Evolutionary conservation across 257 asterid genomes (phyloP).

Genomic region (Penstemon newberryi): DNA sequence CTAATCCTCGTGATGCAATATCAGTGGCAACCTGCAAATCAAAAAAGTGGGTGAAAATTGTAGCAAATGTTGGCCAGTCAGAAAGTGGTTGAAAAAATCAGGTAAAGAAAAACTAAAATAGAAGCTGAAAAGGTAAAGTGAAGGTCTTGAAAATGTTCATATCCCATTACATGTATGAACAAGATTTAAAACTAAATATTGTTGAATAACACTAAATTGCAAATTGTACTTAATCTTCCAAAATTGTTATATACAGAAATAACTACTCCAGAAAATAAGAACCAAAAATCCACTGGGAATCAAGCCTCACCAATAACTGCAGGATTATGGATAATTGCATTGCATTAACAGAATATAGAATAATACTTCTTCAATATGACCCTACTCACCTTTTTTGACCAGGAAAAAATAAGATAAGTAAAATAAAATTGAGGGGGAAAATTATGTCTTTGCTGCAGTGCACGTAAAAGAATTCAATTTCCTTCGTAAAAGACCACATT

Average conservation of each 20-base stretch:
- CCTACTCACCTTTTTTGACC: slow-evolving; percentile 2
- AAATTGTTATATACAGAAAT: background rate
- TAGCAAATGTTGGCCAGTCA: background rate
- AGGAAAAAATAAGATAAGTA: background rate
- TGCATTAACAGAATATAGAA: background rate
- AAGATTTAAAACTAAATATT: background rate
- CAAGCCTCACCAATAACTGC: background rate
- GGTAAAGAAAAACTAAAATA: background rate
- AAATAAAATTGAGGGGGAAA: background rate
- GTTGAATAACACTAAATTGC: no score
- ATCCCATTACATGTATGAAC: background rate
- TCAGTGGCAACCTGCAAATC: slow-evolving; percentile 85
- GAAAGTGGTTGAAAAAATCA: background rate
- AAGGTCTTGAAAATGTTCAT: background rate
- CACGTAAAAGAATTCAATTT: no score
- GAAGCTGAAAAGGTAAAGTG: slow-evolving; percentile 4
- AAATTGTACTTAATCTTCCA: no score
- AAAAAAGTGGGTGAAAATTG: slow-evolving; percentile 6
- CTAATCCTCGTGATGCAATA: slow-evolving; percentile 92
- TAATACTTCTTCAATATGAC: slow-evolving; percentile 8
- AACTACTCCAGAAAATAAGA: background rate
- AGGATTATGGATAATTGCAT: slow-evolving; percentile 8
- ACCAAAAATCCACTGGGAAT: background rate
- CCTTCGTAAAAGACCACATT: no score
- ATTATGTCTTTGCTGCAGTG: no score